phyloP scores from a whole-genome alignment of 352 stramenopile species.

The Globisporangium parvum region DNA sequence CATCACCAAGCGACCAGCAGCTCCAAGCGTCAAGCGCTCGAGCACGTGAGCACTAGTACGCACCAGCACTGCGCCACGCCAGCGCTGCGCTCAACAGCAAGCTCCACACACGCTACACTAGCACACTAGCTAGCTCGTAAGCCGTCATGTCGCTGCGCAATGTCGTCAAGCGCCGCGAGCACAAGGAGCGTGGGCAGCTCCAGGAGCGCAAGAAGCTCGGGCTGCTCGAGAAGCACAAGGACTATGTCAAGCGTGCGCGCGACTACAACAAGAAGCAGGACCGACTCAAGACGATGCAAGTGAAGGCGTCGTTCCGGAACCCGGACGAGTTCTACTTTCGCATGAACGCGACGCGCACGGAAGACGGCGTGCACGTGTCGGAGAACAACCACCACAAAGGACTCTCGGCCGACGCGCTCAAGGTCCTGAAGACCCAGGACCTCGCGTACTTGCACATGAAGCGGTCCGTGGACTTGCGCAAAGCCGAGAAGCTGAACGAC shows the following conservation, averaged over 20 bases:
- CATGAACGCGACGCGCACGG: conserved; percentile 89
- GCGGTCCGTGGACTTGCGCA: conserved; percentile 64
- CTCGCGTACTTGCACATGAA: conserved; percentile 92
- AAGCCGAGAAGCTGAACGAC: conserved; percentile 70
- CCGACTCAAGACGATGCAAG: conserved; percentile 80
- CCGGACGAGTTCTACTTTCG: conserved; percentile 99
- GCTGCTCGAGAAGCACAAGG: conserved; percentile 98
- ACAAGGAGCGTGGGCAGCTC: conserved; percentile 98
- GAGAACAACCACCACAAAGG: conserved; percentile 59
- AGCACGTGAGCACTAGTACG: background rate
- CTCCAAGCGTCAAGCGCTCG: background rate
- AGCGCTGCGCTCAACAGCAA: background rate
- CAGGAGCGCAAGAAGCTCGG: conserved; percentile 87
- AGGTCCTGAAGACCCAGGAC: conserved; percentile 96
- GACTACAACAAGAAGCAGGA: conserved; percentile 96
- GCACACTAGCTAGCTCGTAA: too few relatives aligned
- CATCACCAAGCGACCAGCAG: background rate
- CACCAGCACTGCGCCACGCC: background rate
- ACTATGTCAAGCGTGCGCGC: conserved; percentile 94
- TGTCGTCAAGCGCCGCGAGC: conserved; percentile 96
- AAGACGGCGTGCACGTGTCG: conserved; percentile 71
- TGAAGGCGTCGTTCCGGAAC: conserved; percentile 95
- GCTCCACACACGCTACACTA: background rate
- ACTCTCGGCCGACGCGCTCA: conserved; percentile 75
- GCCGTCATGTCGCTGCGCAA: conserved; percentile 89